Evolutionary conservation across 345 rosid genomes (phyloP).

Genomic region (Euphorbia lathyris): DNA sequence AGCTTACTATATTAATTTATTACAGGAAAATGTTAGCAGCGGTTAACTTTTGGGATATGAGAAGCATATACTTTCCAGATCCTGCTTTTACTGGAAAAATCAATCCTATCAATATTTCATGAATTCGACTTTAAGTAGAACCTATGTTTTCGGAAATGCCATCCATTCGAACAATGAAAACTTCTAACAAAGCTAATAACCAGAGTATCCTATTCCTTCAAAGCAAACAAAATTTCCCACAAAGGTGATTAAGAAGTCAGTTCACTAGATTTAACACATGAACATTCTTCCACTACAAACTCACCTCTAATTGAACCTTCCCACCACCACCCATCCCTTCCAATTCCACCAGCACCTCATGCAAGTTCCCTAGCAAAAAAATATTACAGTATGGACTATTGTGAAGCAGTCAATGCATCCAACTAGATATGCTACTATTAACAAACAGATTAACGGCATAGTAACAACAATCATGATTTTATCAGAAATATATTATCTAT

Average conservation of each 20-base stretch:
- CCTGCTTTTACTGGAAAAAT: background rate
- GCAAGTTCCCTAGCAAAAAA: constrained; percentile 56
- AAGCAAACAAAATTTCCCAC: background rate
- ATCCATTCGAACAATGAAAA: background rate
- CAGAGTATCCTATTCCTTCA: background rate
- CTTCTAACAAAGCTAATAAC: background rate
- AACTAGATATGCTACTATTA: constrained; percentile 2
- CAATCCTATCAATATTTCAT: background rate
- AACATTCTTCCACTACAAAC: constrained; percentile 20
- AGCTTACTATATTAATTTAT: background rate
- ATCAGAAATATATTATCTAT: background rate
- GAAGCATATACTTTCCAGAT: background rate
- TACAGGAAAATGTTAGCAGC: background rate
- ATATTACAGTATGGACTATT: constrained; percentile 5
- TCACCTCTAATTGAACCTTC: constrained; percentile 79
- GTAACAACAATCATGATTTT: background rate
- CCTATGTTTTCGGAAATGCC: no score
- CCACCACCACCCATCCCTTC: constrained; percentile 99
- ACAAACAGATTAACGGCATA: background rate
- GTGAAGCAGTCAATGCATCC: background rate
- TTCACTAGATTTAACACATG: background rate
- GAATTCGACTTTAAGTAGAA: background rate
- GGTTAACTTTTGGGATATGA: background rate
- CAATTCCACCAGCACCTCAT: constrained; percentile 69
- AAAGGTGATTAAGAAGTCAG: background rate